Evolutionary conservation across 768 basidiomycete genomes (phyloP), one percentile per base, ranked within the genome.

Genomic region (Dictyophora rubrovolvata): DNA sequence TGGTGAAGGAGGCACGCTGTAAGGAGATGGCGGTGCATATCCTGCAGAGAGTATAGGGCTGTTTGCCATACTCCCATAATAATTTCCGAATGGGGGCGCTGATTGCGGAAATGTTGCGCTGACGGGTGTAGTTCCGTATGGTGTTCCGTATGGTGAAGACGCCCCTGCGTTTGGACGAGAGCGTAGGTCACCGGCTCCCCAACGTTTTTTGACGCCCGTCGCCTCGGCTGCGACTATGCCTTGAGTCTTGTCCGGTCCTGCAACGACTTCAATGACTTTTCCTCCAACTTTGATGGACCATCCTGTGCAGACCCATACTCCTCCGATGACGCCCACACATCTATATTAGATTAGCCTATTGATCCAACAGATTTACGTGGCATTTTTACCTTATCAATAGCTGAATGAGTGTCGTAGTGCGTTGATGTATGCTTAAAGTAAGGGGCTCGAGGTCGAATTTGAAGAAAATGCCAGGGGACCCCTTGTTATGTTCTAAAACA

Each of bases 391-490:
- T 79, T 62, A 97, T 87, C 63, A 96, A 66, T 56, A 99, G 80
- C 63, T 94, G 87, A 2, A 86, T 66, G 54, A 99, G 73, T 1
- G 82, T 77, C 0, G 87, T 92, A 18, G 95, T 97, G 17, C 93
- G 83, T 72, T 98, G 93, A 65, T 88, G 81, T 56, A 97, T 83
- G 0, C 83, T 86, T 60, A 98, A 77, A 21, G 81, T 77, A 72
- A 98, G 79, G 0, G 94, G 93, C 68, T 99, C 95, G 37, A 97
- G 73, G 60, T 99, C 94, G 69, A 92, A 97, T 72, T 97, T 96
- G 86, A 97, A 96, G 77, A 95, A 97, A 68, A 98, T 95, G 16
- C 90, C 94, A 0, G 95, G 95, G 0, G 91, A 86, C 7, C 89
- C 90, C 16, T 76, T 73, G 63, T 89, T 82, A 67, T 90, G 87